Percentiles rank a stretch among this genome's conserved stretches.
phyloP scores from a whole-genome alignment of 148 eudicot species.

The Fallopia convolvulus region DNA sequence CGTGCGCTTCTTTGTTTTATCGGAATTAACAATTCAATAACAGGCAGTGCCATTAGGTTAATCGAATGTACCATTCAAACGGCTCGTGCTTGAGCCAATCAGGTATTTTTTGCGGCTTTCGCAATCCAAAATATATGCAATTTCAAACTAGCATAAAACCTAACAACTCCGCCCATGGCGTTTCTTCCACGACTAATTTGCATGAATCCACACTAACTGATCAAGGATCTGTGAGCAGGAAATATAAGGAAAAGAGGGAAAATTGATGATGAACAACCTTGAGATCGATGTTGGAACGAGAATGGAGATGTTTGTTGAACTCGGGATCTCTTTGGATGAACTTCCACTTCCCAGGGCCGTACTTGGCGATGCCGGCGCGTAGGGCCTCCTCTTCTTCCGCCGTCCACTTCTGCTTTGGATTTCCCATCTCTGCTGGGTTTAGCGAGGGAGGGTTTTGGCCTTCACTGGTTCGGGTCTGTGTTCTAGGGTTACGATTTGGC shows the following conservation, averaged over 20 bases:
- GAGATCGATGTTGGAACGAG: conserved; percentile 92
- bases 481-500: neutral
- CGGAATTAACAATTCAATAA: neutral
- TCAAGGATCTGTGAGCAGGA: neutral
- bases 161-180: neutral
- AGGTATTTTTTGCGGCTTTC: neutral
- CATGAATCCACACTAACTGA: neutral
- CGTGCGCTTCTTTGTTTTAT: neutral
- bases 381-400: conserved; percentile 92
- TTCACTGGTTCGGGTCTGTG: neutral
- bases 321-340: conserved; percentile 73
- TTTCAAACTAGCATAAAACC: neutral
- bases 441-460: neutral
- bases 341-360: conserved; percentile 93
- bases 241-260: neutral
- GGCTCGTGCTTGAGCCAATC: neutral
- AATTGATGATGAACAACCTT: conserved; percentile 34
- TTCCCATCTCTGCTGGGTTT: conserved; percentile 44
- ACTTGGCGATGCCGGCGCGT: conserved; percentile 65
- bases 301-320: conserved; percentile 45
- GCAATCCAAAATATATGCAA: neutral
- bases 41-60: neutral
- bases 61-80: neutral
- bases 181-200: neutral
- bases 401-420: conserved; percentile 95